Base-by-base conservation (phyloP, 2,329 filamentous ascomycete genomes). In the Ophioceras dolichostomum region DNA sequence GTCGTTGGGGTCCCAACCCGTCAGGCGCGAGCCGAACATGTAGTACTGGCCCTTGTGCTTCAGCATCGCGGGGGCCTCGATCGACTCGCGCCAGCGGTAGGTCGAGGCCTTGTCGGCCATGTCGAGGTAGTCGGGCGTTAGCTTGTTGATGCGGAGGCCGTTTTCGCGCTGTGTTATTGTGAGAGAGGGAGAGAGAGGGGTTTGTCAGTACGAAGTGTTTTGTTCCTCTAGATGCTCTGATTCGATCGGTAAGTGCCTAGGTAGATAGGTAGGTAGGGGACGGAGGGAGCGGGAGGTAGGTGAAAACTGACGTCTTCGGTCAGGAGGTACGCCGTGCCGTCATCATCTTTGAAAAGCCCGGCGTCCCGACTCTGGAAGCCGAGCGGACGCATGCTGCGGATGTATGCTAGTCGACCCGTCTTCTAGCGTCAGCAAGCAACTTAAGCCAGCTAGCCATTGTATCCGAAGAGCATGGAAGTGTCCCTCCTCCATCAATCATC, bases 281-380 rank as follows among this genome's bases (percentile, higher is more conserved):
- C n/a, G n/a, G 22, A 26, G n/a, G 20, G 30, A 31, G 10, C 29
- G 24, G 18, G 29, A 21, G 26, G n/a, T 14, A 12, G 19, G 17
- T 14, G 7, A 20, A 14, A 7, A 14, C 66, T 49, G 52, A 76
- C 73, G 45, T 79, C 76, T 55, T 79, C 75, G 0, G 68, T 73
- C 22, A 79, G 48, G 2, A 82, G 60, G 48, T 80, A 82, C 0
- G 58, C 77, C 1, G 62, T 64, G 0, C 72, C 74, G 46, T 79
- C 70, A 26, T 74, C 70, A 37, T 81, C 76, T 46, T 74, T 66
- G 49, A 71, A 80, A 2, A 79, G 51, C 0, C 73, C 71, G 43
- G 76, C 69, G 42, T 79, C 76, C 2, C 48, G 49, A 36, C 46
- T 50, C 43, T 51, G 52, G 16, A 47, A 54, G 2, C 45, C 45